Evolutionary conservation across 2,329 filamentous ascomycete species (phyloP).

Genomic region (Saccharata proteae): DNA sequence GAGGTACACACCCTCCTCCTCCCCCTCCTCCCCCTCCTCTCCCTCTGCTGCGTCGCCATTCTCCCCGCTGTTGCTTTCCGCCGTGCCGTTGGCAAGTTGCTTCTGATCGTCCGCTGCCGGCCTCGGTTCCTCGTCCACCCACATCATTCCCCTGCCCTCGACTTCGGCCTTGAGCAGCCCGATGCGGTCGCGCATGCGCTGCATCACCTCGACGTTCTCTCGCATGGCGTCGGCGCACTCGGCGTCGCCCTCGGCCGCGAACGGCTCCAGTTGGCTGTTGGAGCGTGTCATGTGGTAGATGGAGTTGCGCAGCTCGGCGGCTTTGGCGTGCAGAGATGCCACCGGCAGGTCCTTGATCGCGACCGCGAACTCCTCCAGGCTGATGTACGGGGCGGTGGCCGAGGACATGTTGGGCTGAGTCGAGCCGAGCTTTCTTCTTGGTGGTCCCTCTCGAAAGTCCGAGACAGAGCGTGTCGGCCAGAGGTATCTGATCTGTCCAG

Average conservation of each 20-base stretch:
- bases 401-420: constrained; percentile 44
- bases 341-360: constrained; percentile 57
- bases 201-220: constrained; percentile 60
- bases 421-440: no score
- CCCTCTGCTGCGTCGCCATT: constrained; percentile 1
- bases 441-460: no score
- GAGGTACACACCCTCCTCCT: constrained; percentile 3
- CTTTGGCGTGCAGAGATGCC: constrained; percentile 58
- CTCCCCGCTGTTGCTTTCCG: constrained; percentile 1
- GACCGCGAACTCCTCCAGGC: constrained; percentile 49
- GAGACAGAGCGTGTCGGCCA: no score
- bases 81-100: constrained; percentile 7
- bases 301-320: constrained; percentile 62
- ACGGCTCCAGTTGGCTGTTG: constrained; percentile 61
- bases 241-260: constrained; percentile 51
- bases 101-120: constrained; percentile 9
- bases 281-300: constrained; percentile 63
- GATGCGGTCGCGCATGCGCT: constrained; percentile 55
- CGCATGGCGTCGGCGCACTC: constrained; percentile 63
- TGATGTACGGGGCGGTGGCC: constrained; percentile 49
- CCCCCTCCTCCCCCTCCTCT: background rate
- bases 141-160: constrained; percentile 43
- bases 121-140: constrained; percentile 30
- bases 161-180: constrained; percentile 53
- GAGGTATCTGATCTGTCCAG: no score